Evolutionary conservation across 2,329 filamentous ascomycete species (phyloP), one percentile per base, ranked within the genome.

Genomic region (Penicillium corylophilum): DNA sequence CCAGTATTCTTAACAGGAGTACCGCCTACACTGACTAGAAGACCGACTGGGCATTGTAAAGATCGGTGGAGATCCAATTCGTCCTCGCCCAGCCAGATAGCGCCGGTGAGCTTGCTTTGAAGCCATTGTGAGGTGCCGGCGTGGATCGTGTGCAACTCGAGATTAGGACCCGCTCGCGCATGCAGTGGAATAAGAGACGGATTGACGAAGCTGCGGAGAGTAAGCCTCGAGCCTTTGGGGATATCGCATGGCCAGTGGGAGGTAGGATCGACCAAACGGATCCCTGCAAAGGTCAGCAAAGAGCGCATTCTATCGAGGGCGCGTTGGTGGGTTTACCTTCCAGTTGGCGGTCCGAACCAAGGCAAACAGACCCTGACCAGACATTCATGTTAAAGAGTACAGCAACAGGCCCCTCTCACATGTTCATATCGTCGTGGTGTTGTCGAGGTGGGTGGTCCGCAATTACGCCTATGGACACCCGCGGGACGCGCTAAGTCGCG

Each of bases 141-240:
- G 48, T 71, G 59, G 5, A 51, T 61, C 6, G 68, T 66, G 53
- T 74, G 71, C 29, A 74, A 47, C 61, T 75, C 72, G 18, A 75
- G 68, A 36, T 64, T 70, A 5, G 71, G 70, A 10, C 72, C 72
- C 6, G 64, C 65, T 43, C 72, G 68, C n/a, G 69, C 71, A 50
- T 72, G 69, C 4, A 74, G 60, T 26, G 73, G 73, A 24, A 75
- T 68, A 10, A 72, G 60, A n/a, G 67, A 61, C 6, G 72, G 72
- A 26, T 74, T 71, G 24, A 75, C 71, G 28, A 73, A 71, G 52
- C 64, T 64, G 28, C 62, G 64, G 23, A 74, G 51, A 18, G 54
- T 58, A 9, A 75, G 63, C 18, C 55, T 68, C 4, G 67, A 62
- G 29, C 66, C 61, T 54, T 66, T 73, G 10, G 63, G 57, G 54